Conservation (phyloP, 129 eudicot species). For the Helianthus tuberosus region DNA sequence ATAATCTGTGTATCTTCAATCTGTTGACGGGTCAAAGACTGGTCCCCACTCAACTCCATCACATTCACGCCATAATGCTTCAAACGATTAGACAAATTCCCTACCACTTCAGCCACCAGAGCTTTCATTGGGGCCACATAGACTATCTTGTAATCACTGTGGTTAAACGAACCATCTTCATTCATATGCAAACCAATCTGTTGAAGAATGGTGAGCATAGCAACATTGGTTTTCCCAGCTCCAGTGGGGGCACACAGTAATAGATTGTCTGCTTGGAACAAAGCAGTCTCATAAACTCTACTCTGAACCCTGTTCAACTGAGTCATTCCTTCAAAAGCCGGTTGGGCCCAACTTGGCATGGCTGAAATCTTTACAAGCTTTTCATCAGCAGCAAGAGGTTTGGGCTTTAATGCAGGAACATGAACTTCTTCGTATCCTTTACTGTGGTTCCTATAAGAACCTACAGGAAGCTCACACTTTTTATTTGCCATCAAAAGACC, state of each 20-base stretch:
- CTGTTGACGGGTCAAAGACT: constrained; percentile 82
- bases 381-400: constrained; percentile 64
- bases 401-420: constrained; percentile 84
- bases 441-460: constrained; percentile 68
- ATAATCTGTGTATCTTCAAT: constrained; percentile 92
- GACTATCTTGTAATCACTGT: constrained; percentile 79
- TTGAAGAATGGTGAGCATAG: constrained; percentile 94
- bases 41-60: constrained; percentile 96
- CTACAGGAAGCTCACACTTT: constrained; percentile 81
- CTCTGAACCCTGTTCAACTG: constrained; percentile 92
- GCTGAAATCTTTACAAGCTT: constrained; percentile 62
- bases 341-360: constrained; percentile 93
- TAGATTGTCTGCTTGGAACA: constrained; percentile 72
- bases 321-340: constrained; percentile 80
- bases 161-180: constrained; percentile 73
- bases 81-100: constrained; percentile 80
- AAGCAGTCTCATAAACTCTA: constrained; percentile 87
- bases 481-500: constrained; percentile 82
- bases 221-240: constrained; percentile 97
- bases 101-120: constrained; percentile 94
- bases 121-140: constrained; percentile 99
- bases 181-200: constrained; percentile 80
- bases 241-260: constrained; percentile 96
- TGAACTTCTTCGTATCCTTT: constrained; percentile 97
- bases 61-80: constrained; percentile 75